Evolutionary conservation across 2,329 filamentous ascomycete species (phyloP).

Genomic region (Fusarium albidum): DNA sequence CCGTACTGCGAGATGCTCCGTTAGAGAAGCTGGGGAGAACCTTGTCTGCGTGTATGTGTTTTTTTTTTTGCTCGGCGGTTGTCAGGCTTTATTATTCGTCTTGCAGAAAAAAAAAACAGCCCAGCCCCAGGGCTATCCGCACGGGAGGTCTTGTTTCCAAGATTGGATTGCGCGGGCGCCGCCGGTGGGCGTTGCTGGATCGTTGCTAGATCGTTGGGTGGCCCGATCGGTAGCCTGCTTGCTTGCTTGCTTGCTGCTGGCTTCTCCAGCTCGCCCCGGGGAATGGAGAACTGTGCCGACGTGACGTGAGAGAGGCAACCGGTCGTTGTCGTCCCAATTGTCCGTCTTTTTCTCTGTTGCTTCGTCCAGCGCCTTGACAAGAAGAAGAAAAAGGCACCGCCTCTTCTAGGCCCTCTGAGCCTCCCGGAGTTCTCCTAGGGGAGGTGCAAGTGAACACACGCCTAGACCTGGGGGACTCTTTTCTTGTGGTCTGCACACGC

Average conservation of each 20-base stretch:
- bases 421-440: slow-evolving; percentile 39
- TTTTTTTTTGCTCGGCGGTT: slow-evolving; percentile 5
- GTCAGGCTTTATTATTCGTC: slow-evolving; percentile 2
- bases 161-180: slow-evolving; percentile 29
- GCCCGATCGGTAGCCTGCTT: slow-evolving; percentile 30
- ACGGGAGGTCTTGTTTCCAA: slow-evolving; percentile 14
- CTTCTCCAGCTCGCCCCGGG: slow-evolving; percentile 14
- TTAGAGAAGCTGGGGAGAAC: slow-evolving; percentile 4
- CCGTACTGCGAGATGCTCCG: slow-evolving; percentile 5
- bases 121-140: neutral
- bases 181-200: slow-evolving; percentile 33
- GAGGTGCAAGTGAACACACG: slow-evolving; percentile 20
- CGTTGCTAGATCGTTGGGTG: slow-evolving; percentile 35
- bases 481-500: slow-evolving; percentile 16
- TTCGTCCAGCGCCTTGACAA: slow-evolving; percentile 20
- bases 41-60: slow-evolving; percentile 3
- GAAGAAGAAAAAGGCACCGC: slow-evolving; percentile 28
- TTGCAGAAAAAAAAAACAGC: slow-evolving; percentile 6
- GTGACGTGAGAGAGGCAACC: slow-evolving; percentile 6
- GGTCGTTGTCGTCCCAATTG: slow-evolving; percentile 9
- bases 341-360: slow-evolving; percentile 18
- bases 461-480: slow-evolving; percentile 12
- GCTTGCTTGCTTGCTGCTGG: slow-evolving; percentile 22
- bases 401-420: slow-evolving; percentile 41
- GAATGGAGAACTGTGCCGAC: slow-evolving; percentile 7